Conservation (phyloP, 306 rosid species). For the Cucumis cinereus region DNA sequence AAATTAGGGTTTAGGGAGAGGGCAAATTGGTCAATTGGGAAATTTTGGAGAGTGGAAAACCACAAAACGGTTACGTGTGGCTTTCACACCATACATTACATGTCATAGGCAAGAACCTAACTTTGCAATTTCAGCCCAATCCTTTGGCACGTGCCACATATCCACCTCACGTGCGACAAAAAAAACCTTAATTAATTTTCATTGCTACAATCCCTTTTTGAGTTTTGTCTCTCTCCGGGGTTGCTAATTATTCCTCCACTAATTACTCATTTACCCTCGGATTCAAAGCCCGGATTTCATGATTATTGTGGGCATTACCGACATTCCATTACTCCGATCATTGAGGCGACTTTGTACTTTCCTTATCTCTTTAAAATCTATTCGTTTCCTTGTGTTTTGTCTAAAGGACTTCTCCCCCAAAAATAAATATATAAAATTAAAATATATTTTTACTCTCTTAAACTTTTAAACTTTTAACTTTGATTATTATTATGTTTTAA, state of each 20-base stretch:
- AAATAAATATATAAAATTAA: neutral
- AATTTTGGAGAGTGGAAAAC: neutral
- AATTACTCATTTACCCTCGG: neutral
- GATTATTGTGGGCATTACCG: neutral
- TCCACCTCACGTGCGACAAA: neutral
- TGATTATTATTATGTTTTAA: too few relatives aligned
- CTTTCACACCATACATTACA: neutral
- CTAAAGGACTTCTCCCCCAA: neutral
- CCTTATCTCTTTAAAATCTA: neutral
- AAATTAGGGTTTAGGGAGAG: neutral
- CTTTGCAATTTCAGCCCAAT: neutral
- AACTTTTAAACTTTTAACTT: too few relatives aligned
- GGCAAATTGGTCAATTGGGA: neutral
- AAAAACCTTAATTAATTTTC: neutral
- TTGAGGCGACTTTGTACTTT: slow-evolving; percentile 1
- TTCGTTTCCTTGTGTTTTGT: slow-evolving; percentile 1
- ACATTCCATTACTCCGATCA: neutral
- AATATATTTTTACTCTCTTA: too few relatives aligned
- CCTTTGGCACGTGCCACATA: neutral
- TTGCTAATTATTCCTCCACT: neutral
- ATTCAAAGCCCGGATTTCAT: neutral
- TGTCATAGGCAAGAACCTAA: neutral
- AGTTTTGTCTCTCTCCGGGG: neutral
- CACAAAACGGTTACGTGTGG: slow-evolving; percentile 4
- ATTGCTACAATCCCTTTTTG: neutral